Evolutionary conservation across 345 rosid species (phyloP).

Genomic region (Cardamine resedifolia): DNA sequence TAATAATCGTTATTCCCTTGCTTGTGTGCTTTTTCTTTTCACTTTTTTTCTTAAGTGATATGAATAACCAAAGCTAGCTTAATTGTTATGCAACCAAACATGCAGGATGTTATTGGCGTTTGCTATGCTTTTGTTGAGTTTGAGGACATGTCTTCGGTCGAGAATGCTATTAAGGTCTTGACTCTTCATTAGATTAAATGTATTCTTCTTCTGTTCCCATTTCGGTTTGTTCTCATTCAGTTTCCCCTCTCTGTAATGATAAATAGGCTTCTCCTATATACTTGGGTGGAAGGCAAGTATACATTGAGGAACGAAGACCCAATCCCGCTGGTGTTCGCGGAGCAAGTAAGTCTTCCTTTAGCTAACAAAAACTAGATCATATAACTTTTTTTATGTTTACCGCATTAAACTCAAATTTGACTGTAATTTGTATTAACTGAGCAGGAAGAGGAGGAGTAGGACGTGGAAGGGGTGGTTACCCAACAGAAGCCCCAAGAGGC

Average conservation of each 20-base stretch:
- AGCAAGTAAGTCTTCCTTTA: conserved; percentile 59
- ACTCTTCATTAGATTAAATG: neutral
- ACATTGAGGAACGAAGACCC: conserved; percentile 94
- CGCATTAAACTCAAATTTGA: neutral
- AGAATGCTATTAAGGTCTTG: conserved; percentile 84
- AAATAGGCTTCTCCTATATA: conserved; percentile 86
- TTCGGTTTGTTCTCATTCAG: conserved; percentile 7
- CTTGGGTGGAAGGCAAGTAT: conserved; percentile 83
- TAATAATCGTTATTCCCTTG: conserved; percentile 27
- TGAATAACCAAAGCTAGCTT: conserved; percentile 1
- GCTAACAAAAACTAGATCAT: neutral
- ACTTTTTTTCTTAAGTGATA: neutral
- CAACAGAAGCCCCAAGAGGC: conserved; percentile 66
- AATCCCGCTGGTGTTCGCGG: conserved; percentile 74
- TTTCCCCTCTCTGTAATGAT: conserved; percentile 17
- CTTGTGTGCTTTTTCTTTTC: neutral
- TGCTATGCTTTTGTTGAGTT: conserved; percentile 98
- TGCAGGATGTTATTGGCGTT: conserved; percentile 87
- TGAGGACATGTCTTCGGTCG: conserved; percentile 82
- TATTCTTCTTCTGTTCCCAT: neutral
- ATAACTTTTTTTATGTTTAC: neutral
- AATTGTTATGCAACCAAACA: neutral
- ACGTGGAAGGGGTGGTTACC: conserved; percentile 74
- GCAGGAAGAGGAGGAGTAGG: conserved; percentile 53
- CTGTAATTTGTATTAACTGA: neutral